phyloP scores from a whole-genome alignment of 2,329 filamentous ascomycete species.

The Emericellopsis atlantica region DNA sequence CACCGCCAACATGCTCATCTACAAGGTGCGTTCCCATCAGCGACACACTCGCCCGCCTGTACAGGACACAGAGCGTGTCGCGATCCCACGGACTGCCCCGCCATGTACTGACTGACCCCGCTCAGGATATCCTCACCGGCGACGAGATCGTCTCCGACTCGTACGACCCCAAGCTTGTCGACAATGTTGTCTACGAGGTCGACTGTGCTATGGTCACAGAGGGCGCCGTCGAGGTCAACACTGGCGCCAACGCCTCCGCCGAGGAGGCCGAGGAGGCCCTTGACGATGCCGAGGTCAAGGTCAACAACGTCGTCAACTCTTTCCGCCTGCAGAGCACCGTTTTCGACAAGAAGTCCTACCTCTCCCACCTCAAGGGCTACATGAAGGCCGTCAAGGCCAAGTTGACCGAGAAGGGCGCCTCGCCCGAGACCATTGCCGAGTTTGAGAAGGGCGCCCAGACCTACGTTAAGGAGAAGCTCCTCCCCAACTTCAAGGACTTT shows the following conservation, averaged over 20 bases:
- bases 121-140: conserved; percentile 73
- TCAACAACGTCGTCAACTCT: conserved; percentile 88
- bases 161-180: conserved; percentile 70
- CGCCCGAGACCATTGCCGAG: conserved; percentile 54
- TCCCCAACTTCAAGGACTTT: conserved; percentile 85
- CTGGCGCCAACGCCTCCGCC: conserved; percentile 91
- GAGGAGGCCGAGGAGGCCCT: conserved; percentile 71
- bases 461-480: conserved; percentile 73
- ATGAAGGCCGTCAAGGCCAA: conserved; percentile 76
- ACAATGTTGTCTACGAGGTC: conserved; percentile 75
- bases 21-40: conserved; percentile 35
- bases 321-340: conserved; percentile 73
- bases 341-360: conserved; percentile 84
- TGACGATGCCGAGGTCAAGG: conserved; percentile 58
- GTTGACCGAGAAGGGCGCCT: conserved; percentile 49
- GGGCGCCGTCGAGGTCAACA: conserved; percentile 65
- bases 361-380: conserved; percentile 78
- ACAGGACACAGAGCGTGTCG: too few relatives aligned
- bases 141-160: conserved; percentile 98
- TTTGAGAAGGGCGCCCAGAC: conserved; percentile 67
- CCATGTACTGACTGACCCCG: conserved; percentile 11
- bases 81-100: background rate
- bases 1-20: conserved; percentile 60
- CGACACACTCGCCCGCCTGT: background rate
- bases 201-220: conserved; percentile 85